Conservation (phyloP, 2,329 filamentous ascomycete genomes). For the Rhynchosporium secalis region DNA sequence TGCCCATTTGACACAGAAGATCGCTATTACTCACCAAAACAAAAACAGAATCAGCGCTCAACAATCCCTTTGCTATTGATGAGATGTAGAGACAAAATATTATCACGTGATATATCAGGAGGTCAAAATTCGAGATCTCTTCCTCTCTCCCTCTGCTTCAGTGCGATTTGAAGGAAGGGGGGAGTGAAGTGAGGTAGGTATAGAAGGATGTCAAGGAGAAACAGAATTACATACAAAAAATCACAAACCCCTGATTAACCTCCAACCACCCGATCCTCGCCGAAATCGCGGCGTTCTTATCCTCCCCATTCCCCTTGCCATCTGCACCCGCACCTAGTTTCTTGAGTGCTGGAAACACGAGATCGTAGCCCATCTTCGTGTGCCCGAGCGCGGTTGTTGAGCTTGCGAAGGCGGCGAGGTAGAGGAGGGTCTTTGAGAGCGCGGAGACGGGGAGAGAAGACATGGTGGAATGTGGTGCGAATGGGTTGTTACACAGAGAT, state of each 20-base stretch:
- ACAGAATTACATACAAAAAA: conserved; percentile 17
- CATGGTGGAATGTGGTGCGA: no score
- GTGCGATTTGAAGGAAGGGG: no score
- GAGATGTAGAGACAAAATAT: no score
- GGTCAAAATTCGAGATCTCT: no score
- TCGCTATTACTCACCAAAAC: background rate
- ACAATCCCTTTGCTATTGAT: no score
- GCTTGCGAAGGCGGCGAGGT: conserved; percentile 18
- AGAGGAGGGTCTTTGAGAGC: conserved; percentile 20
- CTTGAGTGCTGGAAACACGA: conserved; percentile 21
- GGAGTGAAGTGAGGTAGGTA: no score
- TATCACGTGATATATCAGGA: no score
- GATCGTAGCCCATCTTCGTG: conserved; percentile 27
- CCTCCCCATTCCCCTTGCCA: background rate
- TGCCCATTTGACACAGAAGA: conserved; percentile 26
- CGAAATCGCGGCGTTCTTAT: background rate
- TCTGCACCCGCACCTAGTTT: conserved; percentile 2
- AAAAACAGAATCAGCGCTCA: no score
- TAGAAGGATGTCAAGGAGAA: background rate
- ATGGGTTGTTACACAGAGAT: no score
- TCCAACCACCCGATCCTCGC: conserved; percentile 28
- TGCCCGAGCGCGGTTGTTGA: conserved; percentile 17
- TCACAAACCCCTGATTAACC: conserved; percentile 21
- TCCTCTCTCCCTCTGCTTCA: no score
- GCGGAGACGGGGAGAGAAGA: conserved; percentile 3